These are phyloP conservation scores for Metschnikowia koreensis DNA, from an alignment of 805 yeast species.

Conservation along the genomic window DNA sequence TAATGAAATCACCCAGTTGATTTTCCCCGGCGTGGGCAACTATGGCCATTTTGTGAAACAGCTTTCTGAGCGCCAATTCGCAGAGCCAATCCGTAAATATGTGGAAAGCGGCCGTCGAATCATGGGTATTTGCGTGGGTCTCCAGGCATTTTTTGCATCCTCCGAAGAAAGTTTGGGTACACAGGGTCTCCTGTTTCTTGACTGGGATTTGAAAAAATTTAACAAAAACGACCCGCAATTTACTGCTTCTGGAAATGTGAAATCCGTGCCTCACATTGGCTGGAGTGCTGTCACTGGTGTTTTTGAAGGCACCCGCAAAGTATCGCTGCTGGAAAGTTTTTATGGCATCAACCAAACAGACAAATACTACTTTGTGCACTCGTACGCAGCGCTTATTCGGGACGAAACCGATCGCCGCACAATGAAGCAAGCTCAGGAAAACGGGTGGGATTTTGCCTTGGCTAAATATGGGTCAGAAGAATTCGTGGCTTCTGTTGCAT, in stretches of 20 bases:
- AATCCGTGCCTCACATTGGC: constrained; percentile 95
- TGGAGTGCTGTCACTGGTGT: constrained; percentile 65
- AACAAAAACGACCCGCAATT: constrained; percentile 35
- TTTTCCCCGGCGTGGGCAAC: constrained; percentile 97
- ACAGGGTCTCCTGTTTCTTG: constrained; percentile 48
- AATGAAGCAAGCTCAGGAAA: constrained; percentile 23
- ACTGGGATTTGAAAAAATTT: constrained; percentile 55
- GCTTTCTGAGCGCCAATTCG: constrained; percentile 59
- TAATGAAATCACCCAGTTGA: constrained; percentile 51
- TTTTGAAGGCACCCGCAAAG: constrained; percentile 21
- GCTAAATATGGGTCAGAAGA: constrained; percentile 74
- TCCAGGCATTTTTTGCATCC: constrained; percentile 76
- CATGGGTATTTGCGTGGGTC: constrained; percentile 97
- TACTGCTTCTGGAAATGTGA: constrained; percentile 35
- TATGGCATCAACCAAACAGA: constrained; percentile 64
- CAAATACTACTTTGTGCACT: constrained; percentile 93
- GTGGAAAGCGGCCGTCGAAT: constrained; percentile 77
- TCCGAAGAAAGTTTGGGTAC: constrained; percentile 71
- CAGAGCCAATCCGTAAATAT: constrained; percentile 62
- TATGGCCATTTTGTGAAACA: constrained; percentile 89
- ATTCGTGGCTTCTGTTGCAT: constrained; percentile 78
- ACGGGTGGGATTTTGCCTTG: constrained; percentile 71
- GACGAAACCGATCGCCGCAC: constrained; percentile 27
- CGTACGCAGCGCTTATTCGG: constrained; percentile 75
- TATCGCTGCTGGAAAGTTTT: constrained; percentile 32